A percentile compares a stretch with the other conserved stretches of the same genome.
These are phyloP conservation scores for Podospora tetraspora DNA, from an alignment of 495 filamentous ascomycete genomes.

Conservation along the genomic window DNA sequence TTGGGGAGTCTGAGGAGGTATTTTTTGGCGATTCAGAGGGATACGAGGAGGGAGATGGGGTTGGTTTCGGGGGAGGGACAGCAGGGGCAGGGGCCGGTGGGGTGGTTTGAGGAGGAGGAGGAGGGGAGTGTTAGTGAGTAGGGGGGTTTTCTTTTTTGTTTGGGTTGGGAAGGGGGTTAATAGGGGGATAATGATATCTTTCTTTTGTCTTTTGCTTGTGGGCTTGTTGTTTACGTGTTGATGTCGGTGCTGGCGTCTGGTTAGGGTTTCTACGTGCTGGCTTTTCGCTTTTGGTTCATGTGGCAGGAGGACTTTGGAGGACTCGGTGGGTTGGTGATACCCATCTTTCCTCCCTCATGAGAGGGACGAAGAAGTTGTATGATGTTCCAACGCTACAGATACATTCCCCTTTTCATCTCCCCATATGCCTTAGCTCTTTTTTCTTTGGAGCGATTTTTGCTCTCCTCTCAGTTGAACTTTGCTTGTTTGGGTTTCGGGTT, in stretches of 20 bases:
- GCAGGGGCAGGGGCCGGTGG: not conserved
- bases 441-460: not conserved
- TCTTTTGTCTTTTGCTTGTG: not conserved
- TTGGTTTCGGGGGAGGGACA: conserved; percentile 15
- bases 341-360: not conserved
- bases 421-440: not conserved
- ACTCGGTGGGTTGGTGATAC: not conserved
- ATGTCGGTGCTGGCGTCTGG: not conserved
- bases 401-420: not conserved
- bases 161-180: not conserved
- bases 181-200: not conserved
- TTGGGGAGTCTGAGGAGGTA: conserved; percentile 75
- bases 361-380: not conserved
- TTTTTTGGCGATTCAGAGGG: conserved; percentile 81
- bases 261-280: not conserved
- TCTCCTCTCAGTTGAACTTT: not conserved
- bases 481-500: not conserved
- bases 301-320: too few relatives aligned
- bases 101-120: conserved; percentile 24
- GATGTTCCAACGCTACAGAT: conserved; percentile 2
- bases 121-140: conserved; percentile 36
- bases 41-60: conserved; percentile 57
- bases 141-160: conserved; percentile 8
- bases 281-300: too few relatives aligned
- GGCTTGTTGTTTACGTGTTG: not conserved